Percentiles rank a stretch among this genome's conserved stretches.
phyloP scores from a whole-genome alignment of 2,329 filamentous ascomycete genomes.

The Lasiodiplodia sp. region DNA sequence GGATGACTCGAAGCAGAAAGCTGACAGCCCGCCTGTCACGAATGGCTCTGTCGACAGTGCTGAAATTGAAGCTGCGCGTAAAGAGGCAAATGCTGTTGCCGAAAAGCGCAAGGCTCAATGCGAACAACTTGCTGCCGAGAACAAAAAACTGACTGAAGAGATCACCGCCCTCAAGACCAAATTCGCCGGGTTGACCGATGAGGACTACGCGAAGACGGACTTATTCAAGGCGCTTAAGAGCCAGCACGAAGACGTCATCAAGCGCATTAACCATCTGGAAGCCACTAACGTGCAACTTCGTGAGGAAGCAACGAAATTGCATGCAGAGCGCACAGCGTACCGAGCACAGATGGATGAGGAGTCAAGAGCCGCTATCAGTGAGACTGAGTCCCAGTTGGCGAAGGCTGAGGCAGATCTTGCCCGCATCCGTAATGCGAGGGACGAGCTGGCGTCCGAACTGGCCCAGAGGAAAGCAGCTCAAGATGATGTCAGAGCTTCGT shows the following conservation, averaged over 20 bases:
- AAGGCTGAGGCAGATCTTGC: slow-evolving; percentile 84
- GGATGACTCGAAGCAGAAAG: slow-evolving; percentile 42
- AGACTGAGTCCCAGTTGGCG: slow-evolving; percentile 83
- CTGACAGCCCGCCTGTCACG: slow-evolving; percentile 45
- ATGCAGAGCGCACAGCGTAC: slow-evolving; percentile 84
- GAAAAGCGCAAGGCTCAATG: slow-evolving; percentile 90
- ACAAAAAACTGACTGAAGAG: slow-evolving; percentile 77
- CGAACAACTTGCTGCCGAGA: slow-evolving; percentile 78
- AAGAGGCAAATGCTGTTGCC: slow-evolving; percentile 77
- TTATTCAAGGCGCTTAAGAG: slow-evolving; percentile 90
- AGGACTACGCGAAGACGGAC: slow-evolving; percentile 92
- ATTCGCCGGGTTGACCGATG: slow-evolving; percentile 79
- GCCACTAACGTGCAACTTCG: slow-evolving; percentile 84
- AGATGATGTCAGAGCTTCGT: slow-evolving; percentile 75
- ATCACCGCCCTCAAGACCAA: slow-evolving; percentile 75
- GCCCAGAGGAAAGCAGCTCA: slow-evolving; percentile 79
- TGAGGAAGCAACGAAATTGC: slow-evolving; percentile 84
- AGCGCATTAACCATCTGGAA: slow-evolving; percentile 89
- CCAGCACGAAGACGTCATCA: slow-evolving; percentile 92
- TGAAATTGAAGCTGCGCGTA: slow-evolving; percentile 77
- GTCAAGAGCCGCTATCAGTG: slow-evolving; percentile 72
- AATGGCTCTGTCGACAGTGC: slow-evolving; percentile 51
- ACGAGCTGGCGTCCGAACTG: slow-evolving; percentile 85
- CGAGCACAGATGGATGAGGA: slow-evolving; percentile 84
- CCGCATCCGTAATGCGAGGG: slow-evolving; percentile 81